A percentile compares a stretch with the other conserved stretches of the same genome.
phyloP scores from a whole-genome alignment of 345 rosid genomes.

The Viola odorata region DNA sequence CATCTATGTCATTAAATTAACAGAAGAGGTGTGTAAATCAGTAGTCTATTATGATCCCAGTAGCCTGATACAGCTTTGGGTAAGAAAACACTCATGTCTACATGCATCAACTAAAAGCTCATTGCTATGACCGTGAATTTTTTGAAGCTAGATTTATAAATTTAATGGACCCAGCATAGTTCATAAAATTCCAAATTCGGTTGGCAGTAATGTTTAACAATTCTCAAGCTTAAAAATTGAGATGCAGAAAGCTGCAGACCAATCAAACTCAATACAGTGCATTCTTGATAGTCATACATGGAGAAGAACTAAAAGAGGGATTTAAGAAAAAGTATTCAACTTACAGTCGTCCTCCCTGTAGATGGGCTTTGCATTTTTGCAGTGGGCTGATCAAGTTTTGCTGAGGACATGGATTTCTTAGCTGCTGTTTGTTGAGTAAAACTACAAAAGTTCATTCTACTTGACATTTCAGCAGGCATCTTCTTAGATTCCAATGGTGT shows the following conservation, averaged over 20 bases:
- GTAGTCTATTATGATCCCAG: no score
- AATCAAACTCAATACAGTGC: neutral
- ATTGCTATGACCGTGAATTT: neutral
- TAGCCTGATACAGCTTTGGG: no score
- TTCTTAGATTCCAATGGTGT: conserved; percentile 8
- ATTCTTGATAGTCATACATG: neutral
- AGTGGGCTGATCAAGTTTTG: conserved; percentile 21
- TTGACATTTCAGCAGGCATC: conserved; percentile 15
- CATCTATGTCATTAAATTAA: no score
- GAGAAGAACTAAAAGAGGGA: neutral
- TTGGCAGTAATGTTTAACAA: neutral
- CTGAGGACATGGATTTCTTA: conserved; percentile 18
- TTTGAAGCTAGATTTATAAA: neutral
- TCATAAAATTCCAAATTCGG: neutral
- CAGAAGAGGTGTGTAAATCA: no score
- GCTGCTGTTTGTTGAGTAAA: conserved; percentile 18
- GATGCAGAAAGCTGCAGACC: neutral
- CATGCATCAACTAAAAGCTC: no score
- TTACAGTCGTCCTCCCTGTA: conserved; percentile 36
- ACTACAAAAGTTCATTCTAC: conserved; percentile 7
- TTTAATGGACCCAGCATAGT: neutral
- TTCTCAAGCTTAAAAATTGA: neutral
- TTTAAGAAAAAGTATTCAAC: conserved; percentile 26
- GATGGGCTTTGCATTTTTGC: conserved; percentile 22
- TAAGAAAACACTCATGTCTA: no score